A percentile compares a stretch with the other conserved stretches of the same genome.
These are phyloP conservation scores for Coccomyxa sp. DNA, from an alignment of 139 green algal species.

Conservation along the genomic window DNA sequence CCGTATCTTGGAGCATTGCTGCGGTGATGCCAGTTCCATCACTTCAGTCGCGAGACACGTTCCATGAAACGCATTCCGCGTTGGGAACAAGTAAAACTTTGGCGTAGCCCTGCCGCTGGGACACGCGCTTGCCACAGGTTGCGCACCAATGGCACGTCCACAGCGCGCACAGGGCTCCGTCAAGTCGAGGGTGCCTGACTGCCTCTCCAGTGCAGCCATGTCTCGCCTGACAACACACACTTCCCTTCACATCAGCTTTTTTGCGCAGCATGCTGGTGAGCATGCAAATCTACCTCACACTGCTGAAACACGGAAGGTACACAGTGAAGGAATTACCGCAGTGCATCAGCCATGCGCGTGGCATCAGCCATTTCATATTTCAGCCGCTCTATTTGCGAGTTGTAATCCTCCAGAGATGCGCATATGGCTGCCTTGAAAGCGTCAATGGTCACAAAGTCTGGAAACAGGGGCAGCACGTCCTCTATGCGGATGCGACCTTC, in stretches of 20 bases:
- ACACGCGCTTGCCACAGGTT: constrained; percentile 29
- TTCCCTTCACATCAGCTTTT: neutral
- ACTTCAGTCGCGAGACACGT: constrained; percentile 56
- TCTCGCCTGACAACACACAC: constrained; percentile 25
- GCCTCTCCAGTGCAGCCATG: constrained; percentile 37
- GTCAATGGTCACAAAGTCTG: constrained; percentile 93
- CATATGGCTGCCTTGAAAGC: constrained; percentile 91
- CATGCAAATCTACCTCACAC: neutral
- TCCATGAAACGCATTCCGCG: constrained; percentile 61
- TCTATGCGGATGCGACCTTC: constrained; percentile 86
- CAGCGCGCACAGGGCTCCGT: constrained; percentile 57
- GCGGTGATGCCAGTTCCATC: constrained; percentile 25
- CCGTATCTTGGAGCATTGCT: constrained; percentile 15
- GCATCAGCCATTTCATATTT: constrained; percentile 58
- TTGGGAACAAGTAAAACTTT: constrained; percentile 76
- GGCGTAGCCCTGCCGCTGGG: constrained; percentile 52
- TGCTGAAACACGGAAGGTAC: neutral
- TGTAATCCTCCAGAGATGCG: constrained; percentile 81
- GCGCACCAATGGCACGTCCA: constrained; percentile 32
- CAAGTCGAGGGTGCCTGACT: constrained; percentile 45
- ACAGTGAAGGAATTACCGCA: constrained; percentile 24
- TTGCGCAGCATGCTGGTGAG: neutral
- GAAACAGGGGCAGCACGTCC: constrained; percentile 96
- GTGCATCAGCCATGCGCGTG: constrained; percentile 68
- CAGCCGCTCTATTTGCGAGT: constrained; percentile 67